Base-by-base conservation (phyloP, 352 stramenopile species). In the Halophytophthora batemanensis region DNA sequence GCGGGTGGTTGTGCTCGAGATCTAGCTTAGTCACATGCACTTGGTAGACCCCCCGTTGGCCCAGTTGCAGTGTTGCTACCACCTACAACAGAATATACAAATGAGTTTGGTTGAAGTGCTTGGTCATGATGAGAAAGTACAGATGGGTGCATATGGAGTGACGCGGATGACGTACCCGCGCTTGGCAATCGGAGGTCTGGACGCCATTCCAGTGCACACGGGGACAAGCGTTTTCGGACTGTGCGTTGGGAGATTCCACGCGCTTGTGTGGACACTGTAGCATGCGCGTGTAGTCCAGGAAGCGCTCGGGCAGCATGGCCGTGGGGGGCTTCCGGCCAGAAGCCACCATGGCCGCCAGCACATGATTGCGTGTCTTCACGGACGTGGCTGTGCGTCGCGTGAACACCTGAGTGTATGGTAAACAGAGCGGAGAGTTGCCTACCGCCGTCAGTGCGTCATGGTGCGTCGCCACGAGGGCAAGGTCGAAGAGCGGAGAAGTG, bases 311-410 rank as follows among this genome's bases (percentile, higher is more conserved):
- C 18, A 72, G 46, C 7, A 69, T 31, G 2, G 54, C 38, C 17
- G 11, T 40, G 3, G 55, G 55, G 0, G 53, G 14, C 0, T 45
- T 12, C 11, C 50, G 54, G n/a, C 60, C 55, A 3, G 45, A 53
- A 14, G 18, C 46, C 1, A 53, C 59, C 39, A 61, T 57, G 4
- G 63, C 61, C n/a, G 39, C 22, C 38, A 72, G 34, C 28, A 59
- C 61, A 45, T 69, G 54, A 37, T 72, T 72, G 17, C 64, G 64
- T 17, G 50, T 59, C 47, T 69, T 69, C 25, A 72, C 64, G 17
- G 64, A 62, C 34, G 64, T 72, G 11, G 50, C 47, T 18, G 45
- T 69, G 19, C 57, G 57, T 34, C 46, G 35, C 14, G 41, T 66
- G 47, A 71, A 71, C 17, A 62, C 50, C 61, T 69, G 23, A 15